phyloP scores from a whole-genome alignment of 192 early-diverging fungal genomes.

The Backusella sp. region DNA sequence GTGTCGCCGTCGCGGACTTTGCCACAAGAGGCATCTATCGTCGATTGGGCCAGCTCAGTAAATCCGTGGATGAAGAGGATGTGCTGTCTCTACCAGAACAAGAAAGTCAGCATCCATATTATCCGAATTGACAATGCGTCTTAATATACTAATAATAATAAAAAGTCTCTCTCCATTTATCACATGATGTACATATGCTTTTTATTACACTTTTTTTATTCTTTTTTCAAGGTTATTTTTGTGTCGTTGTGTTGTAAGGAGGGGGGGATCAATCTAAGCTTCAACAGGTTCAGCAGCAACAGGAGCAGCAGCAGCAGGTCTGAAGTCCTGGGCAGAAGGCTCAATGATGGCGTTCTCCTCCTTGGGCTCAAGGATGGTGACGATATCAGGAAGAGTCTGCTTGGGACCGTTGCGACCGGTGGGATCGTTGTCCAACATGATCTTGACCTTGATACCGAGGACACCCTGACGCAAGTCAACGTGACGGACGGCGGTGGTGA shows the following conservation, averaged over 20 bases:
- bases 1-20: slow-evolving; percentile 53
- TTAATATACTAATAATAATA: background rate
- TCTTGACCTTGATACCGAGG: slow-evolving; percentile 99
- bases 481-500: slow-evolving; percentile 96
- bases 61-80: slow-evolving; percentile 32
- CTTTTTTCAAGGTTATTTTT: background rate
- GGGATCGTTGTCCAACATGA: slow-evolving; percentile 95
- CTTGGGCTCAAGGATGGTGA: slow-evolving; percentile 94
- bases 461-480: slow-evolving; percentile 99
- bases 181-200: background rate
- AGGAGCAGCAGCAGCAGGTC: slow-evolving; percentile 35
- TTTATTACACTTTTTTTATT: slow-evolving; percentile 10
- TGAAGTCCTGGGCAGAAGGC: slow-evolving; percentile 65
- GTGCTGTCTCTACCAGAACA: slow-evolving; percentile 25
- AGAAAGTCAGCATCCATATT: too few relatives aligned
- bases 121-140: background rate
- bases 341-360: slow-evolving; percentile 71
- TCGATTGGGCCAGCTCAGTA: slow-evolving; percentile 15
- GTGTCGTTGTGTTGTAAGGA: background rate
- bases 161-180: background rate
- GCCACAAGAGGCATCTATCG: slow-evolving; percentile 25
- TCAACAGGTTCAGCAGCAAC: slow-evolving; percentile 21
- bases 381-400: slow-evolving; percentile 92
- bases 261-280: background rate
- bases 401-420: slow-evolving; percentile 92